Percentiles rank a stretch among this genome's conserved stretches.
These are phyloP conservation scores for Ormosia semicastrata DNA, from an alignment of 306 rosid genomes.

Conservation along the genomic window DNA sequence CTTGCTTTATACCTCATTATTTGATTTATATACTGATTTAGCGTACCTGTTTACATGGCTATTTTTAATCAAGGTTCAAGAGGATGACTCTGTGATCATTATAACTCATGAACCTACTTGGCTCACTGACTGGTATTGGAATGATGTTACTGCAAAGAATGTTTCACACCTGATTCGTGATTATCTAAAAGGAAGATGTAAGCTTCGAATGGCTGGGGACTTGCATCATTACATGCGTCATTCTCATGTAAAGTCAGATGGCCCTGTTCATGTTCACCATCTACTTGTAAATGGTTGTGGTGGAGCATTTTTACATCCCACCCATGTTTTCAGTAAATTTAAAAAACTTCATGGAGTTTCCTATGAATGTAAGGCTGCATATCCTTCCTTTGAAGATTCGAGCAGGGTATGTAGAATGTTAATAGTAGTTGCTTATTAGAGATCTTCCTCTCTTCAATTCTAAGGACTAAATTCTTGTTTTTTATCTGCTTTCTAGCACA, in stretches of 20 bases:
- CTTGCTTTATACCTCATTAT: background rate
- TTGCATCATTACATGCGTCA: conserved; percentile 99
- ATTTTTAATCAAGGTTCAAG: conserved; percentile 62
- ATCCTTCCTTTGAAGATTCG: conserved; percentile 94
- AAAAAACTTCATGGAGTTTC: conserved; percentile 56
- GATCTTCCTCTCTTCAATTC: background rate
- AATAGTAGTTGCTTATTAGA: conserved; percentile 11
- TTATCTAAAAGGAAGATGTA: conserved; percentile 91
- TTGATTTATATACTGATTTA: conserved; percentile 11
- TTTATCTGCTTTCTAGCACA: background rate
- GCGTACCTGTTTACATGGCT: conserved; percentile 23
- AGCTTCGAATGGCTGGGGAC: conserved; percentile 96
- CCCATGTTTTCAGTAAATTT: conserved; percentile 89
- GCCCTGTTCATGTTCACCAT: conserved; percentile 72
- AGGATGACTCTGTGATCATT: conserved; percentile 80
- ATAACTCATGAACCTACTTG: conserved; percentile 93
- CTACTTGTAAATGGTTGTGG: conserved; percentile 97
- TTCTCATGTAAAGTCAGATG: conserved; percentile 77
- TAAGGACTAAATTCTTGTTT: conserved; percentile 9
- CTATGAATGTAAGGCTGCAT: conserved; percentile 88
- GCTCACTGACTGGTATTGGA: conserved; percentile 97
- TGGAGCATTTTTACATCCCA: conserved; percentile 98
- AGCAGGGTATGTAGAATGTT: conserved; percentile 63
- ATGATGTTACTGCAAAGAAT: conserved; percentile 81
- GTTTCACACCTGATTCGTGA: conserved; percentile 76